Evolutionary conservation across 169 alveolate genomes (phyloP).

Genomic region (Miamiensis avidus): DNA sequence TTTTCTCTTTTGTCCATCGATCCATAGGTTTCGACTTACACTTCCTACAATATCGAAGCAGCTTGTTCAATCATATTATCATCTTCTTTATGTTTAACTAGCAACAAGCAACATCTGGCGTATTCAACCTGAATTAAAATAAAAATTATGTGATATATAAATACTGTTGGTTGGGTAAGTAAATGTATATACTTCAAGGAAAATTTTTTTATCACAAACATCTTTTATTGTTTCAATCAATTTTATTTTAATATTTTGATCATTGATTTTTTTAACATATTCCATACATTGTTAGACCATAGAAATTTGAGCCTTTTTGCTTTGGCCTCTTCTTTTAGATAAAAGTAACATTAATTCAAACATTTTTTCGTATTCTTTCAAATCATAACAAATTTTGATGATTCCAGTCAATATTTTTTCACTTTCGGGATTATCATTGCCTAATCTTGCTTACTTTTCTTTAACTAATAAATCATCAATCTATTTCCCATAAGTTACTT

Average conservation of each 20-base stretch:
- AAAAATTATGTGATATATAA: not conserved
- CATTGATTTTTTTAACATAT: conserved; percentile 45
- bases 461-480: not conserved
- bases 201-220: conserved; percentile 76
- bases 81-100: conserved; percentile 60
- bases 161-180: not conserved
- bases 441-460: not conserved
- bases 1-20: conserved; percentile 75
- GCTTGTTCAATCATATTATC: conserved; percentile 74
- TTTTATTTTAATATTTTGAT: conserved; percentile 32
- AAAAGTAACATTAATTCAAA: conserved; percentile 53
- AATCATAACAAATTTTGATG: conserved; percentile 30
- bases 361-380: conserved; percentile 49
- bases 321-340: conserved; percentile 69
- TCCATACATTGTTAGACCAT: conserved; percentile 60
- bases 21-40: conserved; percentile 76
- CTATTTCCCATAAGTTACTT: not conserved
- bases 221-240: conserved; percentile 60
- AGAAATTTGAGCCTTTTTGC: conserved; percentile 65
- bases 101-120: conserved; percentile 60
- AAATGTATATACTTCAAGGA: conserved; percentile 60
- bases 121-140: conserved; percentile 49
- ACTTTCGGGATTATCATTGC: not conserved
- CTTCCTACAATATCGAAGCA: conserved; percentile 74
- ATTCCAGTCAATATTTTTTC: not conserved